Evolutionary conservation across 1,139 yeast species (phyloP).

Genomic region (Zygosaccharomyces sapae): DNA sequence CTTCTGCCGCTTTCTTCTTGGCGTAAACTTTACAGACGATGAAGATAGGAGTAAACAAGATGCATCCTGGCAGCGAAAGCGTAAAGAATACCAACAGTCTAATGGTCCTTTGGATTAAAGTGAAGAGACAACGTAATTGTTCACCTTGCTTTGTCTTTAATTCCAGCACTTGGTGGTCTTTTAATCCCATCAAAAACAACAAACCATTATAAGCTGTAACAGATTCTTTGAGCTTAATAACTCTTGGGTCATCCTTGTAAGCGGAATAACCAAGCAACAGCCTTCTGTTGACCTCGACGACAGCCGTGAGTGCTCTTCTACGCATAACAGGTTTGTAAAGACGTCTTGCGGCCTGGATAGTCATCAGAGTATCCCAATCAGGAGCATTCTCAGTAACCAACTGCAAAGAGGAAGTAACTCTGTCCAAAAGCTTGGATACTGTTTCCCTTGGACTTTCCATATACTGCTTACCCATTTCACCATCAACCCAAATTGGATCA

Average conservation of each 20-base stretch:
- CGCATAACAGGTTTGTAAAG: slow-evolving; percentile 48
- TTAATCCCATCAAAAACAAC: slow-evolving; percentile 53
- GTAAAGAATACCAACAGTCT: slow-evolving; percentile 34
- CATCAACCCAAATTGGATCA: slow-evolving; percentile 55
- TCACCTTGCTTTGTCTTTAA: slow-evolving; percentile 40
- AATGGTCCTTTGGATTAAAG: slow-evolving; percentile 34
- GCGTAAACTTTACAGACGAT: slow-evolving; percentile 53
- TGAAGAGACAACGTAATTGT: slow-evolving; percentile 34
- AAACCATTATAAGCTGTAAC: slow-evolving; percentile 53
- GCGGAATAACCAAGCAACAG: slow-evolving; percentile 61
- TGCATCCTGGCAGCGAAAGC: slow-evolving; percentile 62
- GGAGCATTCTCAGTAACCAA: slow-evolving; percentile 71
- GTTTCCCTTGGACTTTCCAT: slow-evolving; percentile 53
- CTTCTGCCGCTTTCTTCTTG: slow-evolving; percentile 52
- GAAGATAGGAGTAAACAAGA: slow-evolving; percentile 65
- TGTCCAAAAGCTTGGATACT: slow-evolving; percentile 52
- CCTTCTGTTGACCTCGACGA: slow-evolving; percentile 70
- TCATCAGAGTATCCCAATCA: slow-evolving; percentile 70
- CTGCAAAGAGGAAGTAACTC: slow-evolving; percentile 53
- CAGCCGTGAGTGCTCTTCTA: slow-evolving; percentile 55
- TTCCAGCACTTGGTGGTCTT: slow-evolving; percentile 65
- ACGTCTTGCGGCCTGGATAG: slow-evolving; percentile 72
- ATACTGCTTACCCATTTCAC: slow-evolving; percentile 50
- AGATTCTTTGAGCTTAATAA: slow-evolving; percentile 48
- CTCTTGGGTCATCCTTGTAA: slow-evolving; percentile 53